These are phyloP conservation scores for Fragaria nilgerrensis DNA, from an alignment of 306 rosid species.

Conservation along the genomic window DNA sequence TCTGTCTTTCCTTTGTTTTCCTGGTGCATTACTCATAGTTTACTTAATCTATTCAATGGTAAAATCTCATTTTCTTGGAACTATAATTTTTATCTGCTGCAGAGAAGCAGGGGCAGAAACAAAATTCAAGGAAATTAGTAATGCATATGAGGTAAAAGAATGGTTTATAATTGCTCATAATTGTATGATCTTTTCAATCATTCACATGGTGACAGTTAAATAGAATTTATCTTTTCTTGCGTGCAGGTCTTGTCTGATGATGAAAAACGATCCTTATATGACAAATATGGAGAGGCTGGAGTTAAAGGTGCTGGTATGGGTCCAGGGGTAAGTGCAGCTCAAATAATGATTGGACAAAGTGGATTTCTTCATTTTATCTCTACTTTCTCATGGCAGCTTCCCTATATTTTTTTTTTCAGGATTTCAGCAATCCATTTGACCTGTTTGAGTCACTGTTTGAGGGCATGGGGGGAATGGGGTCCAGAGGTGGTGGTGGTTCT, in stretches of 20 bases:
- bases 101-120: slow-evolving; percentile 86
- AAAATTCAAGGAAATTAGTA: slow-evolving; percentile 90
- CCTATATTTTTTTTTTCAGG: slow-evolving; percentile 36
- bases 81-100: slow-evolving; percentile 33
- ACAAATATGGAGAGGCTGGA: slow-evolving; percentile 95
- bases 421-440: slow-evolving; percentile 67
- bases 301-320: slow-evolving; percentile 88
- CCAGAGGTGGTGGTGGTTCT: slow-evolving; percentile 55
- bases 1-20: not conserved
- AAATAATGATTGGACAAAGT: slow-evolving; percentile 15
- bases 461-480: slow-evolving; percentile 55
- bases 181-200: not conserved
- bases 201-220: slow-evolving; percentile 21
- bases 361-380: not conserved
- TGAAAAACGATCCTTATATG: slow-evolving; percentile 84
- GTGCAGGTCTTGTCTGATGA: slow-evolving; percentile 93
- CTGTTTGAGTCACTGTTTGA: slow-evolving; percentile 59
- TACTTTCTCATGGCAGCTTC: slow-evolving; percentile 12
- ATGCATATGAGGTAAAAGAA: slow-evolving; percentile 83
- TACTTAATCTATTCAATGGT: not conserved
- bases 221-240: slow-evolving; percentile 1
- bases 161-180: not conserved
- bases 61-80: slow-evolving; percentile 13
- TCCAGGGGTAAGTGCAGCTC: slow-evolving; percentile 65
- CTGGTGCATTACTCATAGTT: not conserved